Percentiles rank a stretch among this genome's conserved stretches.
Conservation (phyloP, 2,329 filamentous ascomycete genomes). For the Sporothrix phasma region DNA sequence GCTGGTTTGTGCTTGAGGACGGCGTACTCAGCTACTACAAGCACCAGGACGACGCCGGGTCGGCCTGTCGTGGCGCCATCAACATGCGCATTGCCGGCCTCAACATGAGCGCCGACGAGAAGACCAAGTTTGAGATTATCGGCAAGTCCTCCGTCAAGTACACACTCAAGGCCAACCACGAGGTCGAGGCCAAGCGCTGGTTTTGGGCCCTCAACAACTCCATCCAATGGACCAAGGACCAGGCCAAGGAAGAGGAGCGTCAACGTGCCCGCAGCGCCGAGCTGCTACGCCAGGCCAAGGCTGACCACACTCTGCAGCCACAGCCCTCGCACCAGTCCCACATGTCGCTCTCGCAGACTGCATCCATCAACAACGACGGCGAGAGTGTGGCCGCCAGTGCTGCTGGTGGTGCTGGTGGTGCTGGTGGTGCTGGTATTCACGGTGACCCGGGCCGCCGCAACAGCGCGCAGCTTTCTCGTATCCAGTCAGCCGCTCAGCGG, state of each 20-base stretch:
- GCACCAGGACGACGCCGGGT: constrained; percentile 93
- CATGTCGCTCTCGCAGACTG: constrained; percentile 28
- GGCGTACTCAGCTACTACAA: constrained; percentile 98
- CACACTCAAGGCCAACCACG: constrained; percentile 92
- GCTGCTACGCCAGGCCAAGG: constrained; percentile 66
- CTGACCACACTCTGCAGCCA: constrained; percentile 36
- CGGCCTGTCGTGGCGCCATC: constrained; percentile 92
- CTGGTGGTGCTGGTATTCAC: constrained; percentile 25
- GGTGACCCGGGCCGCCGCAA: constrained; percentile 22
- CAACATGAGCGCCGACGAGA: constrained; percentile 94
- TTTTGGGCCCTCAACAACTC: constrained; percentile 99
- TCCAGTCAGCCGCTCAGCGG: constrained; percentile 29
- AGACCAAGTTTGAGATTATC: constrained; percentile 94
- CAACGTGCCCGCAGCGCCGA: constrained; percentile 66
- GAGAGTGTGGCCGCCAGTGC: constrained; percentile 45
- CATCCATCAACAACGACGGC: constrained; percentile 36
- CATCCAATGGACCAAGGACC: constrained; percentile 96
- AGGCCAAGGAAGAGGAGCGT: constrained; percentile 80
- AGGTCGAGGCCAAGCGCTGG: constrained; percentile 97
- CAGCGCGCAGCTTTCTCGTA: constrained; percentile 37
- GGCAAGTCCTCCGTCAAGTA: constrained; percentile 99
- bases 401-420: constrained; percentile 38
- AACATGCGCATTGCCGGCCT: constrained; percentile 96
- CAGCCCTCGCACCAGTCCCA: constrained; percentile 30
- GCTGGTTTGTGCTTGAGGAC: constrained; percentile 97